Conservation (phyloP, 2,329 filamentous ascomycete genomes). For the Podosphaera aphanis region DNA sequence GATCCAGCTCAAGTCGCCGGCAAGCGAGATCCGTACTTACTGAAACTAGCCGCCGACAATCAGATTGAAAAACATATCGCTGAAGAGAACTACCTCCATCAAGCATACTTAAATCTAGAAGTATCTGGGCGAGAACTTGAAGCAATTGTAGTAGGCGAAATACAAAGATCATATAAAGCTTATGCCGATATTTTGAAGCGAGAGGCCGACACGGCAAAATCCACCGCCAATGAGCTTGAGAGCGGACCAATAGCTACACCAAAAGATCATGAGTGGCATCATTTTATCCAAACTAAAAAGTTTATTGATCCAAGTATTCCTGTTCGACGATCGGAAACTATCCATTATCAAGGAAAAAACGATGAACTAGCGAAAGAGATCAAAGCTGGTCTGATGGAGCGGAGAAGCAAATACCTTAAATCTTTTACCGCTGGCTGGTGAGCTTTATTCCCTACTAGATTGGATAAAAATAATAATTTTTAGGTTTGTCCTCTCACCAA, state of each 20-base stretch:
- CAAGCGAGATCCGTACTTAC: conserved; percentile 78
- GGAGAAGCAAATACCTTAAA: conserved; percentile 97
- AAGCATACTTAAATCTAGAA: conserved; percentile 85
- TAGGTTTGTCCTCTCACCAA: conserved; percentile 89
- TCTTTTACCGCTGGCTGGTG: conserved; percentile 52
- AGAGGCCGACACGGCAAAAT: conserved; percentile 63
- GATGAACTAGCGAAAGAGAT: conserved; percentile 64
- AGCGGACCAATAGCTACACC: conserved; percentile 77
- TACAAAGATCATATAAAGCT: conserved; percentile 92
- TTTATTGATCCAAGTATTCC: conserved; percentile 71
- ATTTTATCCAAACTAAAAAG: conserved; percentile 58
- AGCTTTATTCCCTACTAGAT: conserved; percentile 15
- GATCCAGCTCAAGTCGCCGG: conserved; percentile 54
- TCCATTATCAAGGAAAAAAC: conserved; percentile 77
- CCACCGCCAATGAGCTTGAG: conserved; percentile 57
- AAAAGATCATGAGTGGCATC: conserved; percentile 71
- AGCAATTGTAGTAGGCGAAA: conserved; percentile 87
- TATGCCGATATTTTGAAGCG: conserved; percentile 79
- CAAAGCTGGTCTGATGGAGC: conserved; percentile 71
- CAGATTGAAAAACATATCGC: conserved; percentile 84
- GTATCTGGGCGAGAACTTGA: conserved; percentile 85
- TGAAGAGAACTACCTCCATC: conserved; percentile 90
- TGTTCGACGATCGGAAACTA: conserved; percentile 54
- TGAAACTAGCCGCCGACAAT: conserved; percentile 65
- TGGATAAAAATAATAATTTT: neutral